Evolutionary conservation across 345 rosid species (phyloP).

Genomic region (Gossypium mustelinum): DNA sequence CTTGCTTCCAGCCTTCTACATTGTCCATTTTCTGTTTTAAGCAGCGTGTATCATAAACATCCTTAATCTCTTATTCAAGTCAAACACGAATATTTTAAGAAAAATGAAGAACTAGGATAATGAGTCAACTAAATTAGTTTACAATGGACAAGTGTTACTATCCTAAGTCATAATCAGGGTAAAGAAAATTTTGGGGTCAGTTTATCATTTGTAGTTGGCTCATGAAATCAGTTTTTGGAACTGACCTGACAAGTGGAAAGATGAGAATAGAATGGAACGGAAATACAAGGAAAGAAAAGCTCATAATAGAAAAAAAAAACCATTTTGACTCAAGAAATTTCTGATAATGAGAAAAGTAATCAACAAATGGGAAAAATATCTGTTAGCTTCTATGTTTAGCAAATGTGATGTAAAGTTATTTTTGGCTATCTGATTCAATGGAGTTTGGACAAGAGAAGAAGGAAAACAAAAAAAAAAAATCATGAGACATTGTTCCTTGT

Average conservation of each 20-base stretch:
- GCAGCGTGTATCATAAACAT: background rate
- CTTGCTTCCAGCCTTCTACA: background rate
- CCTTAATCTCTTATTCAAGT: too few relatives aligned
- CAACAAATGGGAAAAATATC: background rate
- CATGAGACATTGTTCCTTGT: constrained; percentile 11
- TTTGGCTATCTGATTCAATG: constrained; percentile 14
- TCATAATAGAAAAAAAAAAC: background rate
- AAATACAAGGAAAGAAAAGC: background rate
- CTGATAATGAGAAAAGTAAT: constrained; percentile 4
- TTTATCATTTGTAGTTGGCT: background rate
- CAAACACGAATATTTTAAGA: too few relatives aligned
- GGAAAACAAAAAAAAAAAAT: background rate
- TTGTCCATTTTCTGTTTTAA: background rate
- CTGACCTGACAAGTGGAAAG: background rate
- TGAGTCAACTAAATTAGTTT: background rate
- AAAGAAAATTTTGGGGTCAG: background rate
- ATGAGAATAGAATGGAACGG: background rate
- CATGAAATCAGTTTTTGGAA: background rate
- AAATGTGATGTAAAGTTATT: constrained; percentile 17
- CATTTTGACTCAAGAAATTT: background rate
- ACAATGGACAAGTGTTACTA: background rate
- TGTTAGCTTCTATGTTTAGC: constrained; percentile 12
- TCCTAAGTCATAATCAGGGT: background rate
- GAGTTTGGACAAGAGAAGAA: constrained; percentile 5
- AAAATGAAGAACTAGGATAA: too few relatives aligned